phyloP scores from a whole-genome alignment of 805 yeast species.

The Torulaspora microellipsoides region DNA sequence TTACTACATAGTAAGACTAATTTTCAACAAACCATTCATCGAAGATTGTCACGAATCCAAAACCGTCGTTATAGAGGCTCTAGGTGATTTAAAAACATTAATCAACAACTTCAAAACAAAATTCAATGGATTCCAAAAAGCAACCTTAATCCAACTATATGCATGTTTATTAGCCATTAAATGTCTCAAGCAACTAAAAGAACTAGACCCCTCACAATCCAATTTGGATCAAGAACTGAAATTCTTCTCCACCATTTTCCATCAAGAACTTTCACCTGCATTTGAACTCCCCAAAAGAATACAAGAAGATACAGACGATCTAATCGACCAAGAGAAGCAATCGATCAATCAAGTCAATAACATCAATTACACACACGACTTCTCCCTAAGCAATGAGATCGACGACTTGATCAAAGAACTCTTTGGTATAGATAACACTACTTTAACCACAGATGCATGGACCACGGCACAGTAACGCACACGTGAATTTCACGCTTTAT shows the following conservation, averaged over 20 bases:
- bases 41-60: conserved; percentile 36
- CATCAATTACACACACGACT: conserved; percentile 31
- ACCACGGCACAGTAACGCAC: neutral
- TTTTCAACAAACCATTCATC: conserved; percentile 57
- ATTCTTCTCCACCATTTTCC: conserved; percentile 27
- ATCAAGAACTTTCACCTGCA: conserved; percentile 22
- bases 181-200: conserved; percentile 24
- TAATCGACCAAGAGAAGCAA: conserved; percentile 25
- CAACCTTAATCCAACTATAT: conserved; percentile 33
- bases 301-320: conserved; percentile 23
- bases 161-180: conserved; percentile 32
- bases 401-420: conserved; percentile 35
- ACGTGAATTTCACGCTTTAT: neutral
- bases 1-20: conserved; percentile 54
- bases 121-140: conserved; percentile 25
- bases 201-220: conserved; percentile 7
- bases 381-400: conserved; percentile 35
- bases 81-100: conserved; percentile 29
- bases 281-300: conserved; percentile 24
- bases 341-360: conserved; percentile 27
- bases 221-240: conserved; percentile 17
- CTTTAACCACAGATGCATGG: neutral
- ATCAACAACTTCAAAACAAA: conserved; percentile 27
- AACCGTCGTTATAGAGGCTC: conserved; percentile 26
- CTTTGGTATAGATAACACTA: conserved; percentile 25